Evolutionary conservation across 1,139 yeast species (phyloP).

Genomic region (Entelexis sorbosivorans): DNA sequence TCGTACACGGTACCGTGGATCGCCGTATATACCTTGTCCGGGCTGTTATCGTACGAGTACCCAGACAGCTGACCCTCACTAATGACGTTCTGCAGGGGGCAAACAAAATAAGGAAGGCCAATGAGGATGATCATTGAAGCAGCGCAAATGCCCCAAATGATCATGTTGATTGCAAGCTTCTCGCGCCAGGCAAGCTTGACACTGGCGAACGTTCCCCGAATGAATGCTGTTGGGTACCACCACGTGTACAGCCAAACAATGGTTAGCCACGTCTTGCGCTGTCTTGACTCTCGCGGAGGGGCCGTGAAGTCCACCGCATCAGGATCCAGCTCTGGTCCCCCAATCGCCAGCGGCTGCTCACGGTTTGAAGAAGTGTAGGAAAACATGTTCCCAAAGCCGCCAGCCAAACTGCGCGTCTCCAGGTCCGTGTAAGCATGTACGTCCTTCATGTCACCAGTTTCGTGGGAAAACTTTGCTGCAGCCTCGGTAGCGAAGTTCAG

Average conservation of each 20-base stretch:
- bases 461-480: constrained; percentile 24
- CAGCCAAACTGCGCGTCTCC: constrained; percentile 30
- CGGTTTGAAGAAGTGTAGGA: constrained; percentile 22
- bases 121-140: constrained; percentile 32
- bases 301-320: constrained; percentile 29
- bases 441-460: constrained; percentile 25
- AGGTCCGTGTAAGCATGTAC: constrained; percentile 30
- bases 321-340: constrained; percentile 24
- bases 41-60: constrained; percentile 27
- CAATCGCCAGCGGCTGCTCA: not conserved
- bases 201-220: constrained; percentile 31
- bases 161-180: constrained; percentile 35
- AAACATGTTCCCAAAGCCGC: constrained; percentile 35
- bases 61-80: constrained; percentile 29
- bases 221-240: constrained; percentile 34
- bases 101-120: constrained; percentile 34
- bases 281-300: constrained; percentile 20
- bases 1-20: constrained; percentile 35
- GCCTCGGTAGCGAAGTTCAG: constrained; percentile 29
- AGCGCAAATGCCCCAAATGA: constrained; percentile 34
- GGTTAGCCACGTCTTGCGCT: constrained; percentile 30
- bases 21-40: constrained; percentile 31
- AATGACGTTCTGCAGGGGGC: constrained; percentile 34
- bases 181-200: constrained; percentile 37
- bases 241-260: constrained; percentile 33